Percentiles rank a stretch among this genome's conserved stretches.
phyloP scores from a whole-genome alignment of 352 stramenopile genomes.

The Globisporangium nagaii region DNA sequence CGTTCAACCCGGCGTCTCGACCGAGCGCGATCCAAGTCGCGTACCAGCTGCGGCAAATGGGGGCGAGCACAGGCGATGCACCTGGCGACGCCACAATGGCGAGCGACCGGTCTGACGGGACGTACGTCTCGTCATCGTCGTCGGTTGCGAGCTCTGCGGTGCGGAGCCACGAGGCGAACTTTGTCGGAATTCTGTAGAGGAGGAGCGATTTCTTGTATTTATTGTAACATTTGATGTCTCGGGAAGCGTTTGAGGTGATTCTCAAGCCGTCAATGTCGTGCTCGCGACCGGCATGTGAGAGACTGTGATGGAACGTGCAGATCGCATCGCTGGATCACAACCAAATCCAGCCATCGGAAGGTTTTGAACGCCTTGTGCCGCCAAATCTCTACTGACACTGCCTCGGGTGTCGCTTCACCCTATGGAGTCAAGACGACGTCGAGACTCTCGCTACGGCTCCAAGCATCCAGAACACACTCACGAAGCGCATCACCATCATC shows the following conservation, averaged over 20 bases:
- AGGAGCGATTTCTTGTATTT: background rate
- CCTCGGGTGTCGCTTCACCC: too few relatives aligned
- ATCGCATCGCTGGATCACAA: too few relatives aligned
- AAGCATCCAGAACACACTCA: too few relatives aligned
- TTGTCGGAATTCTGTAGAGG: slow-evolving; percentile 1
- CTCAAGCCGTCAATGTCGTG: background rate
- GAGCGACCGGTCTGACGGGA: background rate
- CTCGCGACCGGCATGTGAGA: too few relatives aligned
- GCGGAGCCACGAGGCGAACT: background rate
- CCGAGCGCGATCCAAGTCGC: slow-evolving; percentile 33
- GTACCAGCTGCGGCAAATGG: slow-evolving; percentile 27
- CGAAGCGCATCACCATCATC: too few relatives aligned
- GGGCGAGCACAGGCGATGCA: background rate
- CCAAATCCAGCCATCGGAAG: too few relatives aligned
- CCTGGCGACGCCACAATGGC: too few relatives aligned
- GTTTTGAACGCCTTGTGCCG: too few relatives aligned
- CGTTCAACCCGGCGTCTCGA: slow-evolving; percentile 19
- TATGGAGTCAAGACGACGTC: too few relatives aligned
- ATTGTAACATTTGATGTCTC: background rate
- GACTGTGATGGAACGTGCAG: background rate
- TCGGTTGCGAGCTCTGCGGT: background rate
- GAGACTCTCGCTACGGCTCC: too few relatives aligned
- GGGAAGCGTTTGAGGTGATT: background rate
- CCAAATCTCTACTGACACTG: too few relatives aligned
- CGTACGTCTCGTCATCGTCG: slow-evolving; percentile 1